phyloP scores from a whole-genome alignment of 495 filamentous ascomycete genomes.

The Trichoderma virens region DNA sequence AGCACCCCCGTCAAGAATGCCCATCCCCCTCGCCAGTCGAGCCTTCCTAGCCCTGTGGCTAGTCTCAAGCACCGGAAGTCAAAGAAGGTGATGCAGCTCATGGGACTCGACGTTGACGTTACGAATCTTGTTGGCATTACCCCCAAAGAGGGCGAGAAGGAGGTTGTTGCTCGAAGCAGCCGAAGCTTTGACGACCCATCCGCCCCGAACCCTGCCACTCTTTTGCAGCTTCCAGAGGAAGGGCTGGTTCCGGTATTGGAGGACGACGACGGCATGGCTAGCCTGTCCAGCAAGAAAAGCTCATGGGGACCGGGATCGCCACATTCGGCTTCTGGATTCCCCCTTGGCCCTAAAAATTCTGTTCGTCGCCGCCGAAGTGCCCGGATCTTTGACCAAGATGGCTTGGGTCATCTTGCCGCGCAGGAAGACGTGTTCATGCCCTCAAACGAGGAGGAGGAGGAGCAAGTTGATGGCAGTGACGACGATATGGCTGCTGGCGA shows the following conservation, averaged over 20 bases:
- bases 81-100: slow-evolving; percentile 3
- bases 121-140: background rate
- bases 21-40: background rate
- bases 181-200: background rate
- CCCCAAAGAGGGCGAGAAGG: background rate
- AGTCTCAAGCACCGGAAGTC: background rate
- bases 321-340: background rate
- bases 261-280: background rate
- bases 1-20: background rate
- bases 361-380: background rate
- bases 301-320: slow-evolving; percentile 5
- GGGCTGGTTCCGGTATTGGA: background rate
- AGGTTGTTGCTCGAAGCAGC: background rate
- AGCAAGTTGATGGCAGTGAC: background rate
- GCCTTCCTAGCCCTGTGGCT: background rate
- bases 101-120: slow-evolving; percentile 8
- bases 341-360: background rate
- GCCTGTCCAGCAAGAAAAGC: background rate
- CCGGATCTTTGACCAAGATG: background rate
- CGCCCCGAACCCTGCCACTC: background rate
- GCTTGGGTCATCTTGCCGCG: background rate
- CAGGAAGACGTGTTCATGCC: background rate
- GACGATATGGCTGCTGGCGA: background rate
- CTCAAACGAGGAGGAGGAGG: background rate
- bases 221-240: background rate